Evolutionary conservation across 352 stramenopile genomes (phyloP), one percentile per base, ranked within the genome.

Genomic region (Pythium dissimile): DNA sequence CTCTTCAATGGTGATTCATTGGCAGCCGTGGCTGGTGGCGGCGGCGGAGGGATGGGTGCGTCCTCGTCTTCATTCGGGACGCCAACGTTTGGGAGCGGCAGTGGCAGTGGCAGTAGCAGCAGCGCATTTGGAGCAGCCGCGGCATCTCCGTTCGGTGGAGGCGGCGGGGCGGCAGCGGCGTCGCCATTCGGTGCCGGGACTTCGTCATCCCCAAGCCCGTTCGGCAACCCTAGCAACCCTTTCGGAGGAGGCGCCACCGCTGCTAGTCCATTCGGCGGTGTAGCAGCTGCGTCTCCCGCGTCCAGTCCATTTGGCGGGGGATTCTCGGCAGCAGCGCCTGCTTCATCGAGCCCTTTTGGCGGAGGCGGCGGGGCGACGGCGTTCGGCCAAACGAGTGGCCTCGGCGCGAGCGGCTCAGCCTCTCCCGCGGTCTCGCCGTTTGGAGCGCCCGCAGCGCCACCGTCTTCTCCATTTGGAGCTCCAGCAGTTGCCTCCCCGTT

Each of bases 1-100:
- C 59, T 89, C 11, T 85, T 89, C 43, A 69, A 71, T 34, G 80
- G 80, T 32, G 73, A 86, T 30, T 44, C 64, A 2, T 47, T 86
- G 31, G 59, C 67, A 10, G 50, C 58, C 2, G 37, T 60, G 5
- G 35, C 44, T 20, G 54, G 49, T 10, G 54, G 43, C 7, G 47
- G n/a, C n/a, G n/a, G n/a, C n/a, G n/a, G n/a, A n/a, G 28, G 13
- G 7, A 41, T 41, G 34, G 34, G 34, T 6, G 46, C 47, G 31
- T 51, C 53, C 0, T 20, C 54, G 16, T 65, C 48, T 44, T 30
- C 41, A 15, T 32, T 32, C 20, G 44, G 44, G 1, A 42, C 34
- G 37, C 62, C 21, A 47, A 24, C 63, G 16, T 66, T 67, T 28
- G 57, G 57, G n/a, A 23, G n/a, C n/a, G n/a, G n/a, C n/a, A n/a